Conservation (phyloP, 768 basidiomycete species). For the Podaxis carcinomalis region DNA sequence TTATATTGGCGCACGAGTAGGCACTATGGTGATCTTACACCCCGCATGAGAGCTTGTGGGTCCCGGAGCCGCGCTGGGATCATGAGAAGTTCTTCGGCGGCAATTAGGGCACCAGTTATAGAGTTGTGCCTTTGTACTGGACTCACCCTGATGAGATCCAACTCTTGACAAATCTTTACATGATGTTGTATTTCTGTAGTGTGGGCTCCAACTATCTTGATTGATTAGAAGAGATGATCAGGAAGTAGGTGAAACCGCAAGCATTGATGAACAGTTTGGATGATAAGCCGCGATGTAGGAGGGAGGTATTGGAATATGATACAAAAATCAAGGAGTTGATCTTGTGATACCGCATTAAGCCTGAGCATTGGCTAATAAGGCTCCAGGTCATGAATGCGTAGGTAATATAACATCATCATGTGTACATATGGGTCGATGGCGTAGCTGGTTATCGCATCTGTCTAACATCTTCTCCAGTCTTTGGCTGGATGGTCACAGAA, state of each 20-base stretch:
- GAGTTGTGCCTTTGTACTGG: not conserved
- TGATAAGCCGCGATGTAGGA: not conserved
- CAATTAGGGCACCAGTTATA: not conserved
- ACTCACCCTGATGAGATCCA: not conserved
- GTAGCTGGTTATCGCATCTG: constrained; percentile 85
- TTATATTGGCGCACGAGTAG: not conserved
- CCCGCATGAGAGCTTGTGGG: no score
- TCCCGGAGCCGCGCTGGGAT: not conserved
- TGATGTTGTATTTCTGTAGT: not conserved
- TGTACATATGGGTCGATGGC: constrained; percentile 44
- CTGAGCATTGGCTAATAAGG: no score
- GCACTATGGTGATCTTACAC: not conserved
- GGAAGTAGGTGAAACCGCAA: not conserved
- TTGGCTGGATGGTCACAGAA: constrained; percentile 10
- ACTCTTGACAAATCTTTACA: not conserved
- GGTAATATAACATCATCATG: no score
- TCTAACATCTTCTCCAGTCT: constrained; percentile 44
- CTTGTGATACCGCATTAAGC: not conserved
- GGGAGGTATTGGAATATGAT: no score
- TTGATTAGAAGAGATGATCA: not conserved
- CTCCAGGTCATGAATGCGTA: no score
- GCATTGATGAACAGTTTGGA: no score
- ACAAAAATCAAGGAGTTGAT: not conserved
- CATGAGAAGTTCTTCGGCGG: not conserved
- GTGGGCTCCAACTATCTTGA: not conserved